These are phyloP conservation scores for Pseudocercospora musae DNA, from an alignment of 2,329 filamentous ascomycete species.

Conservation along the genomic window DNA sequence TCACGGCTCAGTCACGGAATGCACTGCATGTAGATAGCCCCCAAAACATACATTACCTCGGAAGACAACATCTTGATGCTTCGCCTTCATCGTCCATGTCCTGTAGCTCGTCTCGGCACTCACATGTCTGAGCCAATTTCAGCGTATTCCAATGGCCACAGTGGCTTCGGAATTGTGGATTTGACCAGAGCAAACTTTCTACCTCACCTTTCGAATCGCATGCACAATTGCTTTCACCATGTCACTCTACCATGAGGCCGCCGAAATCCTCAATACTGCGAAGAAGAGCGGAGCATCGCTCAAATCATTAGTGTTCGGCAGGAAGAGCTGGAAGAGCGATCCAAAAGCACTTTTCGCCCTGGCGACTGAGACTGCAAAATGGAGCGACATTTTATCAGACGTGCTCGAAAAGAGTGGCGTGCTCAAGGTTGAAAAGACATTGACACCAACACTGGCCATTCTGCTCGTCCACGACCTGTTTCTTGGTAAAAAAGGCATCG, in stretches of 20 bases:
- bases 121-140: not conserved
- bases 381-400: conserved; percentile 80
- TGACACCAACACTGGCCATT: conserved; percentile 75
- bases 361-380: conserved; percentile 83
- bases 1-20: not conserved
- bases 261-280: conserved; percentile 64
- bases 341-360: conserved; percentile 84
- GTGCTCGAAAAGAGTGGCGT: conserved; percentile 80
- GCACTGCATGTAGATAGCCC: not conserved
- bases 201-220: not conserved
- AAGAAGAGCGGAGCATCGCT: conserved; percentile 73
- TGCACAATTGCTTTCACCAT: conserved; percentile 54
- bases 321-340: conserved; percentile 70
- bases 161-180: not conserved
- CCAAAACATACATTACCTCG: not conserved
- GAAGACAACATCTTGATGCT: no score
- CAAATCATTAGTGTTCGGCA: conserved; percentile 77
- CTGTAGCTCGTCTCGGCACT: no score
- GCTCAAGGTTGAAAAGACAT: conserved; percentile 76
- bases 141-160: not conserved
- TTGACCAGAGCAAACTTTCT: not conserved
- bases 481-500: conserved; percentile 75
- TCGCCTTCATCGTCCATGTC: no score
- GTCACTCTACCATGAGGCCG: conserved; percentile 94
- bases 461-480: conserved; percentile 84